Evolutionary conservation across 169 alveolate species (phyloP).

Genomic region (Hepatocystis sp.): DNA sequence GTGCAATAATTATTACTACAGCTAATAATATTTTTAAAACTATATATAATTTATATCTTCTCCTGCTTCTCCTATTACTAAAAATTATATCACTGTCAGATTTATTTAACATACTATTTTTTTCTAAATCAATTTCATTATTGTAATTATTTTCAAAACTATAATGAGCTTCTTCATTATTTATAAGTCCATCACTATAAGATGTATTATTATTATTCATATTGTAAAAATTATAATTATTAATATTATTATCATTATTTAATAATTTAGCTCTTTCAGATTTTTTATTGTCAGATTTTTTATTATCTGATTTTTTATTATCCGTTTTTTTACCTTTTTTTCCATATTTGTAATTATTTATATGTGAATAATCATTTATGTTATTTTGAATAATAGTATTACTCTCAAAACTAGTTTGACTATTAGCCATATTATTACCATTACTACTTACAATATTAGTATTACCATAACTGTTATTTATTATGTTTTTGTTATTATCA

Average conservation of each 20-base stretch:
- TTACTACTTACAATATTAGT: too few species aligned
- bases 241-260: constrained; percentile 1
- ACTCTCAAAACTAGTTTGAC: too few species aligned
- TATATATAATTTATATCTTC: constrained; percentile 22
- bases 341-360: constrained; percentile 7
- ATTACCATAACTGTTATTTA: too few species aligned
- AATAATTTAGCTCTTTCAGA: constrained; percentile 52
- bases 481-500: neutral
- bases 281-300: constrained; percentile 7
- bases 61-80: constrained; percentile 5
- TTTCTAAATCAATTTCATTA: constrained; percentile 45
- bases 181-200: constrained; percentile 8
- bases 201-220: constrained; percentile 11
- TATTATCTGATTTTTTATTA: neutral
- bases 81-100: neutral
- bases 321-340: neutral
- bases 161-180: constrained; percentile 53
- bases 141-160: constrained; percentile 60
- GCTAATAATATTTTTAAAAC: constrained; percentile 12
- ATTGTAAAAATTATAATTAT: neutral
- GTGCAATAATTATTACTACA: constrained; percentile 9
- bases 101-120: constrained; percentile 11
- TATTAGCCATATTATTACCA: too few species aligned
- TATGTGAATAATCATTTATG: constrained; percentile 11
- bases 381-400: too few species aligned